A percentile compares a stretch with the other conserved stretches of the same genome.
These are phyloP conservation scores for Backusella tarrabulga DNA, from an alignment of 192 early-diverging fungal genomes.

Conservation along the genomic window DNA sequence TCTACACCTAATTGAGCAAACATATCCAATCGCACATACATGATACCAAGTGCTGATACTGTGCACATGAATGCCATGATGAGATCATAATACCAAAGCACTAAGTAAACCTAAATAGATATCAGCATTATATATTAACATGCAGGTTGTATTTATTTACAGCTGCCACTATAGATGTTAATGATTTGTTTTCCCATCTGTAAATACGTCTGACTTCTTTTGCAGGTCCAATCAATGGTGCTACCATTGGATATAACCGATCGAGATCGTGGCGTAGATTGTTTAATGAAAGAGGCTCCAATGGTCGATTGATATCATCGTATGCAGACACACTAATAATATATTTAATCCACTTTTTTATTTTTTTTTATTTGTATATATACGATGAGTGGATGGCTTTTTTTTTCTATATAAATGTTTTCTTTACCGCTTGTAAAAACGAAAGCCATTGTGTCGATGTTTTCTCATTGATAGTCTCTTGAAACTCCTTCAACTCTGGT, in stretches of 20 bases:
- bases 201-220: constrained; percentile 13
- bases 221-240: constrained; percentile 7
- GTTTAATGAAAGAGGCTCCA: constrained; percentile 21
- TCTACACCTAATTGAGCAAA: constrained; percentile 10
- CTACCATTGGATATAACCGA: constrained; percentile 14
- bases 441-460: constrained; percentile 13
- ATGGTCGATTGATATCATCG: constrained; percentile 14
- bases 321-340: constrained; percentile 13
- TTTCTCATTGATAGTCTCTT: background rate
- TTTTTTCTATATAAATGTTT: background rate
- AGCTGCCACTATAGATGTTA: constrained; percentile 7
- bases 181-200: constrained; percentile 28
- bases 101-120: constrained; percentile 15
- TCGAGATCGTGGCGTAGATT: constrained; percentile 13
- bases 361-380: background rate
- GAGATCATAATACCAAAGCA: constrained; percentile 28
- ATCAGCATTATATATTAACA: background rate
- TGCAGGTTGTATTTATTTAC: background rate
- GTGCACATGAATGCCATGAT: constrained; percentile 13
- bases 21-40: constrained; percentile 3
- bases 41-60: background rate
- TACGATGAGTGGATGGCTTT: background rate
- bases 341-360: constrained; percentile 17
- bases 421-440: constrained; percentile 19
- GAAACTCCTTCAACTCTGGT: constrained; percentile 3